Evolutionary conservation across 2,329 filamentous ascomycete genomes (phyloP).

Genomic region (Colletotrichum kahawae): DNA sequence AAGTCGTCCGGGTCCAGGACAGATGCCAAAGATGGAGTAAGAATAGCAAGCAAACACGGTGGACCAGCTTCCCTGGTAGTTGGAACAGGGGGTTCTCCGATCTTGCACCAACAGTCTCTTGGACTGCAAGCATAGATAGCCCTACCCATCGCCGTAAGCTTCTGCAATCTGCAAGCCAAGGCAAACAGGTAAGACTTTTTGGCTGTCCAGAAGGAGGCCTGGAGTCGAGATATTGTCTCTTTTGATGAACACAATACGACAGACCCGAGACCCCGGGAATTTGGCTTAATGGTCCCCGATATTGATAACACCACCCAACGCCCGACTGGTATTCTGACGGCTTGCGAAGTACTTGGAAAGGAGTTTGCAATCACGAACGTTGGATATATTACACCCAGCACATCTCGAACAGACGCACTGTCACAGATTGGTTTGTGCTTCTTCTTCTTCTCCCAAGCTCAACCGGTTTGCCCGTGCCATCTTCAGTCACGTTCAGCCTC

Average conservation of each 20-base stretch:
- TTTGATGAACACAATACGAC: background rate
- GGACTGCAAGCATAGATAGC: background rate
- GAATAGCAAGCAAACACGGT: constrained; percentile 25
- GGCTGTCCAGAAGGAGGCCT: background rate
- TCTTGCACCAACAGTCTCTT: background rate
- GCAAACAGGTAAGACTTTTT: background rate
- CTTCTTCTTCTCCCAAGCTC: background rate
- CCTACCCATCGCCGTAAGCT: background rate
- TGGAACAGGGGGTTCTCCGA: background rate
- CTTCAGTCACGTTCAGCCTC: background rate
- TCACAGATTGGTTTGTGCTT: background rate
- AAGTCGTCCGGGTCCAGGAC: constrained; percentile 36
- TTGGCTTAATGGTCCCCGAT: background rate
- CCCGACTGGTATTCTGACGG: background rate
- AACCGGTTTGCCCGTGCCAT: background rate
- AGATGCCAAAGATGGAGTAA: constrained; percentile 43
- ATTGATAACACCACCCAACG: background rate
- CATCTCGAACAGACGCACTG: background rate
- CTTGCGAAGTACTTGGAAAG: background rate
- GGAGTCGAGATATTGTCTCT: background rate
- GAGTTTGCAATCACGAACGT: background rate
- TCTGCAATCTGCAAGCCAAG: background rate
- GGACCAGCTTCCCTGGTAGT: background rate
- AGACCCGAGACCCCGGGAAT: background rate
- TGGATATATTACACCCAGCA: background rate